phyloP scores from a whole-genome alignment of 1,139 yeast genomes.

The Hemisphaericaspora xylanilytica region DNA sequence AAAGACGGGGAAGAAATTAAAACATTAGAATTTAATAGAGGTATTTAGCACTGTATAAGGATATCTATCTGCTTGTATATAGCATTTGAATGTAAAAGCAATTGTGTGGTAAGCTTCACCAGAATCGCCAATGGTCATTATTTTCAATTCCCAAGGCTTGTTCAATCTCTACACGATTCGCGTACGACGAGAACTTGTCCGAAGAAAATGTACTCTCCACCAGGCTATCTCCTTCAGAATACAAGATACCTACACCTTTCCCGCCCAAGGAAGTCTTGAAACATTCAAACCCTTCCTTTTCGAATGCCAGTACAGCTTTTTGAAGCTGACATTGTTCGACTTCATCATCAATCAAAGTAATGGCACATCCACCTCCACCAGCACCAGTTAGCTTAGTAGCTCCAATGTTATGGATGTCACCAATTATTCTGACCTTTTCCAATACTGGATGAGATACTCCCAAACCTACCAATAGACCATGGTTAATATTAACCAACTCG shows the following conservation, averaged over 20 bases:
- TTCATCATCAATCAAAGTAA: slow-evolving; percentile 67
- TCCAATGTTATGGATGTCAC: slow-evolving; percentile 66
- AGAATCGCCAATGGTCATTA: slow-evolving; percentile 55
- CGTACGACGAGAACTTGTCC: slow-evolving; percentile 35
- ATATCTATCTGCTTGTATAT: neutral
- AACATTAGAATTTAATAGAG: slow-evolving; percentile 84
- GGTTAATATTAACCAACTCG: slow-evolving; percentile 78
- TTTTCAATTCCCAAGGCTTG: slow-evolving; percentile 40
- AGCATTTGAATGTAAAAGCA: neutral
- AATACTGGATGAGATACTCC: slow-evolving; percentile 93
- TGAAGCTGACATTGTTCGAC: slow-evolving; percentile 29
- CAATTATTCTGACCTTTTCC: slow-evolving; percentile 64
- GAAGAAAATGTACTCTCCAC: slow-evolving; percentile 25
- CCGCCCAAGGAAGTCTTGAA: slow-evolving; percentile 87
- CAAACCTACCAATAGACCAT: slow-evolving; percentile 78
- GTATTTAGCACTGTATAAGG: slow-evolving; percentile 50
- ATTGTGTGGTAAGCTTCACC: slow-evolving; percentile 35
- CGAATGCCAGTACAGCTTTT: slow-evolving; percentile 37
- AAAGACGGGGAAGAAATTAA: slow-evolving; percentile 58
- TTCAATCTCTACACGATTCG: slow-evolving; percentile 48
- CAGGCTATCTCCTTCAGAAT: slow-evolving; percentile 20
- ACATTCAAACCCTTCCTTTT: slow-evolving; percentile 65
- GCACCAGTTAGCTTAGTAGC: slow-evolving; percentile 96
- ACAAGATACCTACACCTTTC: slow-evolving; percentile 69
- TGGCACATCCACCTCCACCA: slow-evolving; percentile 99